These are phyloP conservation scores for Metschnikowia borealis DNA, from an alignment of 805 yeast species.

Conservation along the genomic window DNA sequence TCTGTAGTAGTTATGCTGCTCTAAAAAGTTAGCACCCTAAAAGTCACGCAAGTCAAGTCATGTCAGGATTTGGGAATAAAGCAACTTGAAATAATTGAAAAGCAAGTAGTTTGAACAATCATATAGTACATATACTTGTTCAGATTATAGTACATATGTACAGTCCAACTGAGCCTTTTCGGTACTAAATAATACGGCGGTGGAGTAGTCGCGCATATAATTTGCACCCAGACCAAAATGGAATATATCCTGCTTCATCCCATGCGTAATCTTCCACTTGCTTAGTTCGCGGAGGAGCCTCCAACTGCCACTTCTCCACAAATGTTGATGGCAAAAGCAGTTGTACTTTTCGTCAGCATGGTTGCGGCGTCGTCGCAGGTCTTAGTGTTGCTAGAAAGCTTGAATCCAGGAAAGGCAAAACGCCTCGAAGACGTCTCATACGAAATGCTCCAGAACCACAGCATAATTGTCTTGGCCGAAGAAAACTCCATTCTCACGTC, in stretches of 20 bases:
- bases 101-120: no score
- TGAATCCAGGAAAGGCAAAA: not conserved
- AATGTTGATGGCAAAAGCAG: not conserved
- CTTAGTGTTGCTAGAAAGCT: not conserved
- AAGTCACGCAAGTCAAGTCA: no score
- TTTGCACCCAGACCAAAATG: not conserved
- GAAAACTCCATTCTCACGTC: constrained; percentile 9
- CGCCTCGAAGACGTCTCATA: not conserved
- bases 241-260: not conserved
- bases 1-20: no score
- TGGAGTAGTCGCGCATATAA: not conserved
- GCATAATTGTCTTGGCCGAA: constrained; percentile 7
- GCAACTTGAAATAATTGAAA: no score
- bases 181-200: no score
- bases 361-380: not conserved
- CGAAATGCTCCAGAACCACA: constrained; percentile 6
- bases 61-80: no score
- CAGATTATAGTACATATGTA: no score
- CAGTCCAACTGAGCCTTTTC: no score
- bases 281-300: not conserved
- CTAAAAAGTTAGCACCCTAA: no score
- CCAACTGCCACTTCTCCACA: not conserved
- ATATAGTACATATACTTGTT: no score
- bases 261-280: not conserved
- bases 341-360: not conserved